Conservation (phyloP, 148 eudicot genomes). For the Camellia lanceoleosa region DNA sequence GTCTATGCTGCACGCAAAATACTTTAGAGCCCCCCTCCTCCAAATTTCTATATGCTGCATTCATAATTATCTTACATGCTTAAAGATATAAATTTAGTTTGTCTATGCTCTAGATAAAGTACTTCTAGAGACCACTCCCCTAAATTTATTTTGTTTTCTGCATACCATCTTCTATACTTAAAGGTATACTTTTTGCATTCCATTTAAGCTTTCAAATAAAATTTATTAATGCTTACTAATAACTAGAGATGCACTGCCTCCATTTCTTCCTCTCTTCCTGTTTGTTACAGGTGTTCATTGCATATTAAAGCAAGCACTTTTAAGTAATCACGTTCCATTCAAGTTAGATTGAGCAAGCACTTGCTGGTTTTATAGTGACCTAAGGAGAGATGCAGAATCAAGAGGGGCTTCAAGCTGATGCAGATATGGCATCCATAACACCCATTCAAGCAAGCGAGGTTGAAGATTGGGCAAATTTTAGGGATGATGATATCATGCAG, state of each 20-base stretch:
- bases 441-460: slow-evolving; percentile 25
- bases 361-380: background rate
- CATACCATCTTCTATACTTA: background rate
- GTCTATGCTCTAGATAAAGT: background rate
- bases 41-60: background rate
- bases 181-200: background rate
- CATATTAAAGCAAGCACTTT: background rate
- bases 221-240: background rate
- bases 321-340: background rate
- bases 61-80: too few relatives aligned
- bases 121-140: background rate
- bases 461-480: slow-evolving; percentile 59
- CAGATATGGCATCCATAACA: slow-evolving; percentile 24
- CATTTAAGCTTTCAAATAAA: background rate
- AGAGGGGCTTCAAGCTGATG: slow-evolving; percentile 30
- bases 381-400: slow-evolving; percentile 40
- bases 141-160: background rate
- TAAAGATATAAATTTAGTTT: background rate
- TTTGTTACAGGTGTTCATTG: background rate
- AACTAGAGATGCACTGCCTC: background rate
- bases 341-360: slow-evolving; percentile 1
- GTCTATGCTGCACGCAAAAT: background rate
- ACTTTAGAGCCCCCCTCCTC: background rate
- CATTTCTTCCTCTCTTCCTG: background rate
- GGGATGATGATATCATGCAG: slow-evolving; percentile 75